phyloP scores from a whole-genome alignment of 2,329 filamentous ascomycete species.

The Alternaria ethzedia region DNA sequence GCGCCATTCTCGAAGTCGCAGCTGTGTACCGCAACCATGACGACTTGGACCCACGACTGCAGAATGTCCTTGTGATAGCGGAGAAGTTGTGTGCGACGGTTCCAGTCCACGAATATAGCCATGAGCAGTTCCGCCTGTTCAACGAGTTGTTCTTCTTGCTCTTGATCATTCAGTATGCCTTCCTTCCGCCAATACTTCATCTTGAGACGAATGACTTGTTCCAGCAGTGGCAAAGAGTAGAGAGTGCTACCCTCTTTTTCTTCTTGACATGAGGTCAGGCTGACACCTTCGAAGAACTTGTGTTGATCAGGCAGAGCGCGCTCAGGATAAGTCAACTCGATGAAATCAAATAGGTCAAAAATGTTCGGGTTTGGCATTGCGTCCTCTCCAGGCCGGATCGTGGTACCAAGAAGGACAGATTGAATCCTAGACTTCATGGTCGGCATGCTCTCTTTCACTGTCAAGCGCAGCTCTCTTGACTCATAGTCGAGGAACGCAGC shows the following conservation, averaged over 20 bases:
- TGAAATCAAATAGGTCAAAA: conserved; percentile 93
- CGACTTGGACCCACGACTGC: conserved; percentile 81
- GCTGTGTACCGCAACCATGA: conserved; percentile 81
- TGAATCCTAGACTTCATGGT: conserved; percentile 55
- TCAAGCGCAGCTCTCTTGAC: conserved; percentile 80
- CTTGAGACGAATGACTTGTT: conserved; percentile 75
- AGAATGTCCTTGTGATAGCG: conserved; percentile 70
- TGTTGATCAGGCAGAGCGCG: conserved; percentile 60
- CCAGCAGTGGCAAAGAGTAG: conserved; percentile 74
- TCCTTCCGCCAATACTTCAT: conserved; percentile 65
- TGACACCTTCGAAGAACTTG: conserved; percentile 68
- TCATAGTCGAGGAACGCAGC: conserved; percentile 84
- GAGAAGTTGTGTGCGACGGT: conserved; percentile 66
- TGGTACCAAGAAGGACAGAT: conserved; percentile 76
- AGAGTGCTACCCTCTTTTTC: conserved; percentile 64
- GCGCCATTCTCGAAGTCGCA: conserved; percentile 78
- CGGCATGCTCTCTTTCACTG: conserved; percentile 73
- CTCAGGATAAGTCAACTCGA: conserved; percentile 66
- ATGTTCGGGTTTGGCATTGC: conserved; percentile 74
- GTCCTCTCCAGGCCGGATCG: conserved; percentile 70
- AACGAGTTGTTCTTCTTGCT: conserved; percentile 23
- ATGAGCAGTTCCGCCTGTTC: conserved; percentile 63
- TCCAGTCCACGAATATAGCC: conserved; percentile 67
- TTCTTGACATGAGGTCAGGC: conserved; percentile 68
- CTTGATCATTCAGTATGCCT: conserved; percentile 48